A percentile compares a stretch with the other conserved stretches of the same genome.
Conservation (phyloP, 2,329 filamentous ascomycete genomes). For the Ascochyta clinopodiicola region DNA sequence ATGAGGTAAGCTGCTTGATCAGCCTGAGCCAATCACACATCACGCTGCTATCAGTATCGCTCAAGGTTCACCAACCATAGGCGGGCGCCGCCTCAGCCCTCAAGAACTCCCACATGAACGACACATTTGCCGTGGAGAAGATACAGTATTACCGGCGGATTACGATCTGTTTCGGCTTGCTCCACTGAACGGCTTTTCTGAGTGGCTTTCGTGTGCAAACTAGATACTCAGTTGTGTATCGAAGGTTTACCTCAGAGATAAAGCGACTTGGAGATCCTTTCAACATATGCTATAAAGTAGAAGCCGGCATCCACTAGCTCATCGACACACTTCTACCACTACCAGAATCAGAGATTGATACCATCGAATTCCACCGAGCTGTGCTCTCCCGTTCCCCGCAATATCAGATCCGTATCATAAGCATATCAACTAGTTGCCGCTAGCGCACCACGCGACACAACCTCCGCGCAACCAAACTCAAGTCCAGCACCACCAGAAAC, state of each 20-base stretch:
- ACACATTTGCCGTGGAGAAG: constrained; percentile 33
- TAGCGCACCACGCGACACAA: constrained; percentile 13
- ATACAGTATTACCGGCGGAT: constrained; percentile 30
- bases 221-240: constrained; percentile 42
- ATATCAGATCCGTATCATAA: constrained; percentile 11
- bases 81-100: constrained; percentile 25
- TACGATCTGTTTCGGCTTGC: constrained; percentile 39
- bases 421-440: constrained; percentile 12
- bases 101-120: constrained; percentile 24
- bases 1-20: constrained; percentile 27
- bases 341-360: not conserved
- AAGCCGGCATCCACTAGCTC: not conserved
- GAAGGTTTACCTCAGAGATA: constrained; percentile 36
- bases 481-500: not conserved
- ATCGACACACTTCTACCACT: not conserved
- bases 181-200: constrained; percentile 31
- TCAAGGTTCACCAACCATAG: constrained; percentile 38
- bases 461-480: constrained; percentile 3
- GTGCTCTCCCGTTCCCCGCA: constrained; percentile 8
- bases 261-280: constrained; percentile 16
- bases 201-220: constrained; percentile 24
- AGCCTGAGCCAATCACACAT: constrained; percentile 32
- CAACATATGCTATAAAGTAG: constrained; percentile 16
- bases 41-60: constrained; percentile 33
- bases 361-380: not conserved